Evolutionary conservation across 2,329 filamentous ascomycete genomes (phyloP), one percentile per base, ranked within the genome.

Genomic region (Sphaerostilbella broomeana): DNA sequence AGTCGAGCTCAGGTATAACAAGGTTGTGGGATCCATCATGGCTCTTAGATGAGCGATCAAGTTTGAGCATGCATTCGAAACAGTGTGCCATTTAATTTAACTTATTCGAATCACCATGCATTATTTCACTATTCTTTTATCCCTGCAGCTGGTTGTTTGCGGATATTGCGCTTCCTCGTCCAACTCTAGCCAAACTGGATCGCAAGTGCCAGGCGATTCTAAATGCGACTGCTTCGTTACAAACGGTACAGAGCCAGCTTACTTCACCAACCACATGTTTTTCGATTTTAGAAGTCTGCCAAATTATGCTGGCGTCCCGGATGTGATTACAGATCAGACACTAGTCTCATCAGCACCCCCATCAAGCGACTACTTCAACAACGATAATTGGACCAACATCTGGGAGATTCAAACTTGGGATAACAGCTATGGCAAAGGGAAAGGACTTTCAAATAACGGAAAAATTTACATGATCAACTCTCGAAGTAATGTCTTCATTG

Each of bases 201-300:
- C n/a, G n/a, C n/a, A n/a, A n/a, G n/a, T n/a, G n/a, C n/a, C n/a
- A n/a, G 47, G 57, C 9, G 60, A 63, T 35, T 48, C 55, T 19
- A 50, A 56, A 22, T 74, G 71, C 52, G 57, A 59, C 39, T 74
- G 71, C 49, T 75, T 63, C 47, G 51, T 68, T 32, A 70, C 65
- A 47, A 71, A 73, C 47, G 65, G 60, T 27, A 64, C 61, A 10
- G 59, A 57, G 27, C 51, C 60, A 16, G 51, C 52, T 25, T 73
- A 64, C 55, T 73, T 68, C 48, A 54, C 59, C 12, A 54, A 58
- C 15, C 71, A 70, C 50, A 48, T 53, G 20, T 73, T 74, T 55
- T 70, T 67, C 46, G 70, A 74, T 52, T 74, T 72, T 46, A 59
- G 70, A 32, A 55, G 53, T 26, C 61, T 70, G 13, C 22, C 53